These are phyloP conservation scores for Fusarium clavum DNA, from an alignment of 2,329 filamentous ascomycete genomes.

Conservation along the genomic window DNA sequence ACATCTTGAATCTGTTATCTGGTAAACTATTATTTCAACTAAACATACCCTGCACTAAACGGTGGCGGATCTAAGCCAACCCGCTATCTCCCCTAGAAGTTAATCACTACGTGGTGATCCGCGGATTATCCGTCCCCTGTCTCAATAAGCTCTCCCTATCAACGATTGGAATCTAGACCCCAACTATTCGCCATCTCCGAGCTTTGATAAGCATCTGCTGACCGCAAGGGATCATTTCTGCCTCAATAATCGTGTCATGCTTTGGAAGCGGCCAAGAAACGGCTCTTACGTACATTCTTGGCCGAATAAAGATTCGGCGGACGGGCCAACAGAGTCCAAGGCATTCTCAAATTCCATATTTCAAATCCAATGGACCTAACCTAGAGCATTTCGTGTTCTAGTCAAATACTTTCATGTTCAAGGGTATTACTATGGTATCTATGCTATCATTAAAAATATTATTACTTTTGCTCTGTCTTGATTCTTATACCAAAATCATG, in stretches of 20 bases:
- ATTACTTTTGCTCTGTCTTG: neutral
- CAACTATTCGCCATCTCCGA: slow-evolving; percentile 19
- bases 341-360: neutral
- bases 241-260: neutral
- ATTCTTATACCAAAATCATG: neutral
- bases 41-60: slow-evolving; percentile 3
- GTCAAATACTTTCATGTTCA: neutral
- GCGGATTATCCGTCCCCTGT: slow-evolving; percentile 33
- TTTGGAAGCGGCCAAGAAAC: neutral
- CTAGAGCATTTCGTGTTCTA: neutral
- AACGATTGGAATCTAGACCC: slow-evolving; percentile 34
- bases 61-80: neutral
- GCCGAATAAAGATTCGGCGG: slow-evolving; percentile 6
- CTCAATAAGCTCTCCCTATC: slow-evolving; percentile 16
- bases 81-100: slow-evolving; percentile 24
- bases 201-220: slow-evolving; percentile 13
- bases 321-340: neutral
- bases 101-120: slow-evolving; percentile 19
- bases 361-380: neutral
- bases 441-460: slow-evolving; percentile 26
- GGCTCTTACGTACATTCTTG: slow-evolving; percentile 1
- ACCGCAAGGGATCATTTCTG: slow-evolving; percentile 8
- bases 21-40: slow-evolving; percentile 3
- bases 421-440: slow-evolving; percentile 20
- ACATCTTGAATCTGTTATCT: neutral